Percentiles rank a stretch among this genome's conserved stretches.
phyloP scores from a whole-genome alignment of 2,329 filamentous ascomycete species.

The Ophiostoma fasciatum region DNA sequence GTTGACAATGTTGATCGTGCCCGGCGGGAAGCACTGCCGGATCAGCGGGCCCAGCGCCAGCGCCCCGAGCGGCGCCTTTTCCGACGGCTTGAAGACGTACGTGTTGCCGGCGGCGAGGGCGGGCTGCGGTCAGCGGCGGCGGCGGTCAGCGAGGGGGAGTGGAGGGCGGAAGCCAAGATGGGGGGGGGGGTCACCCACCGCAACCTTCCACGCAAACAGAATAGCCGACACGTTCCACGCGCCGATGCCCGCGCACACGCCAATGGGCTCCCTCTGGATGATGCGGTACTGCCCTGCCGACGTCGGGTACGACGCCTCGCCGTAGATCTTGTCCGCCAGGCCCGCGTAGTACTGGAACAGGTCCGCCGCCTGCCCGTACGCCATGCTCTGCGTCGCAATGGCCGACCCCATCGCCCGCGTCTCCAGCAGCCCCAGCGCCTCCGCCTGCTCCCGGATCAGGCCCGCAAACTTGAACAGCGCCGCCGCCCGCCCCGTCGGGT shows the following conservation, averaged over 20 bases:
- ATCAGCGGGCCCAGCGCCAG: not conserved
- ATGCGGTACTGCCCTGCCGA: not conserved
- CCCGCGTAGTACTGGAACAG: constrained; percentile 1
- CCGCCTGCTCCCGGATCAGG: not conserved
- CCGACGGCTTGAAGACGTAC: not conserved
- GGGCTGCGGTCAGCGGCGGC: not conserved
- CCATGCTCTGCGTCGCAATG: too few species aligned
- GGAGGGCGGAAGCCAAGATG: too few species aligned
- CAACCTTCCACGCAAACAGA: not conserved
- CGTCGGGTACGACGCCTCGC: constrained; percentile 1
- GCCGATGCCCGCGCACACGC: constrained; percentile 1
- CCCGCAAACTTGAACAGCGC: not conserved
- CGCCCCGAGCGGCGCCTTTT: constrained; percentile 1
- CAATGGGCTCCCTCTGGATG: not conserved
- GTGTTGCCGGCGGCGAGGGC: constrained; percentile 1
- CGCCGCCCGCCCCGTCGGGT: not conserved
- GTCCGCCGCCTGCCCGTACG: not conserved
- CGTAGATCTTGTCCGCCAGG: not conserved
- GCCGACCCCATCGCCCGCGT: not conserved
- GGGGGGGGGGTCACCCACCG: too few species aligned
- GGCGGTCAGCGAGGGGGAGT: too few species aligned
- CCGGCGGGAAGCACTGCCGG: constrained; percentile 26
- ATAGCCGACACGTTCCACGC: constrained; percentile 1
- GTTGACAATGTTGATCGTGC: constrained; percentile 24
- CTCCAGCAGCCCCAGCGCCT: not conserved